Evolutionary conservation across 1,284 basidiomycete species (phyloP).

Genomic region (Xerocomus nothofagi): DNA sequence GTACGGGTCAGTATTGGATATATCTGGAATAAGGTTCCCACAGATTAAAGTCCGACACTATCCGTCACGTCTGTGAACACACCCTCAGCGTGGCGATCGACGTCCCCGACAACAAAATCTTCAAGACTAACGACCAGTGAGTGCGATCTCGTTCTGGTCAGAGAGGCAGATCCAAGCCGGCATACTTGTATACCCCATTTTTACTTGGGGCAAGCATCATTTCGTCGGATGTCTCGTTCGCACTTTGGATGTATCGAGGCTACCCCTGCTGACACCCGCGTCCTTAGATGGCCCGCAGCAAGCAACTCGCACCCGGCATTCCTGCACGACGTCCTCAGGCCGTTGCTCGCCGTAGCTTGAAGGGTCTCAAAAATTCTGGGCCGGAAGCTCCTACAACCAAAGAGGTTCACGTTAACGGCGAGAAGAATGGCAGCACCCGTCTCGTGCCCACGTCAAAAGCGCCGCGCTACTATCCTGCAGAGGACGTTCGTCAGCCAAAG

Average conservation of each 20-base stretch:
- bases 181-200: not conserved
- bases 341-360: constrained; percentile 77
- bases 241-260: constrained; percentile 37
- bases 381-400: constrained; percentile 61
- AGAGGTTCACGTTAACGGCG: constrained; percentile 86
- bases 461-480: constrained; percentile 95
- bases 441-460: constrained; percentile 86
- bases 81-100: constrained; percentile 23
- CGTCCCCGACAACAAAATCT: constrained; percentile 36
- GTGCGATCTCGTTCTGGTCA: constrained; percentile 25
- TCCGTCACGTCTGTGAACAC: constrained; percentile 6
- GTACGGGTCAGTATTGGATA: not conserved
- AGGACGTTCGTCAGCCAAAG: constrained; percentile 91
- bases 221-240: constrained; percentile 38
- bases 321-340: constrained; percentile 78
- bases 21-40: constrained; percentile 30
- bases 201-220: constrained; percentile 1
- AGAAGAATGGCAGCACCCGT: constrained; percentile 91
- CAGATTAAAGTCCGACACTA: constrained; percentile 31
- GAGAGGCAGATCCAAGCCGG: not conserved
- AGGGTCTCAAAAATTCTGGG: constrained; percentile 78
- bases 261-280: constrained; percentile 22
- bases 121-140: constrained; percentile 43
- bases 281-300: constrained; percentile 87
- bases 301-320: constrained; percentile 82